These are phyloP conservation scores for Pterocarpus santalinus DNA, from an alignment of 306 rosid genomes.

Conservation along the genomic window DNA sequence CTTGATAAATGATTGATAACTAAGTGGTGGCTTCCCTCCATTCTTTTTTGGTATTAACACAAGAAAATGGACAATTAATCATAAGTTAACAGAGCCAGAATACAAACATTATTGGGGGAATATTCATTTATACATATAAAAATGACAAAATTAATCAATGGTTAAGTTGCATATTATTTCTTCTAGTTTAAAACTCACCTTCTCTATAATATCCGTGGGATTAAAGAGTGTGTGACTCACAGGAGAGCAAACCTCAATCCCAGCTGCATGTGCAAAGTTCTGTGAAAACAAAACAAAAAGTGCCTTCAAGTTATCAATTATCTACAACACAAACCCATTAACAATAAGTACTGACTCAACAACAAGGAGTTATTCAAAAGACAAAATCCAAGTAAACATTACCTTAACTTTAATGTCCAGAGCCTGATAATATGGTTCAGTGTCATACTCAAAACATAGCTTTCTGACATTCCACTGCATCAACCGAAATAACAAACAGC, in stretches of 20 bases:
- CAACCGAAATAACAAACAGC: constrained; percentile 29
- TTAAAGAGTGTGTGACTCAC: constrained; percentile 90
- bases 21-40: constrained; percentile 92
- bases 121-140: background rate
- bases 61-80: constrained; percentile 42
- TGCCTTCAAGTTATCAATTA: constrained; percentile 1
- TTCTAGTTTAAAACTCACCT: constrained; percentile 59
- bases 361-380: background rate
- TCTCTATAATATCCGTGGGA: constrained; percentile 75
- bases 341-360: background rate
- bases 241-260: constrained; percentile 87
- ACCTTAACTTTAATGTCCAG: constrained; percentile 79
- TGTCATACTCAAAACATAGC: constrained; percentile 89
- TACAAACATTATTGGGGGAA: background rate
- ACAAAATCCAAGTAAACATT: background rate
- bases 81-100: constrained; percentile 39
- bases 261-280: constrained; percentile 67
- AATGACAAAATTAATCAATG: background rate
- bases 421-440: constrained; percentile 92
- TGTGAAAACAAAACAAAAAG: constrained; percentile 30
- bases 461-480: constrained; percentile 81
- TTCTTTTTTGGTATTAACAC: constrained; percentile 63
- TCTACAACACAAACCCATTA: background rate
- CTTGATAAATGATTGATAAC: constrained; percentile 86
- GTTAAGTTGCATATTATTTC: constrained; percentile 21